These are phyloP conservation scores for Physcia stellaris DNA, from an alignment of 495 filamentous ascomycete genomes.

Conservation along the genomic window DNA sequence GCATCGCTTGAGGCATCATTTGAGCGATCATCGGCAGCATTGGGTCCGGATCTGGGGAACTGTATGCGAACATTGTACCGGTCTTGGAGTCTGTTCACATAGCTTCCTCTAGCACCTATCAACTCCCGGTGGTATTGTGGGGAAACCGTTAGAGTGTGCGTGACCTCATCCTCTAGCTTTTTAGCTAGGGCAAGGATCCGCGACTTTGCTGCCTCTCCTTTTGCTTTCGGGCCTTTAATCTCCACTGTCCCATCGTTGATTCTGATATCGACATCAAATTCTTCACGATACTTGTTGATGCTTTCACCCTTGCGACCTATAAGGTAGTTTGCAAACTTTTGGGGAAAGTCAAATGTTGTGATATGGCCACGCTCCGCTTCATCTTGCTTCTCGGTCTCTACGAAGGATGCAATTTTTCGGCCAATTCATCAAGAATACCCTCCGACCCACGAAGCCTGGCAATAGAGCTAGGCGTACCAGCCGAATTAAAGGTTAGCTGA, in stretches of 20 bases:
- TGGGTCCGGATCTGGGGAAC: slow-evolving; percentile 62
- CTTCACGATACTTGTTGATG: slow-evolving; percentile 88
- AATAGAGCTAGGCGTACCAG: slow-evolving; percentile 29
- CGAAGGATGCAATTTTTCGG: slow-evolving; percentile 58
- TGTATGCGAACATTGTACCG: slow-evolving; percentile 87
- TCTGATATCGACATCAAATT: slow-evolving; percentile 95
- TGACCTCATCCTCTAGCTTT: slow-evolving; percentile 76
- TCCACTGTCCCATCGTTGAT: slow-evolving; percentile 60
- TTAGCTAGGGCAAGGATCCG: slow-evolving; percentile 64
- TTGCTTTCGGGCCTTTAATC: slow-evolving; percentile 57
- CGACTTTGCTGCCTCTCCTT: slow-evolving; percentile 69
- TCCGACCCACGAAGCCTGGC: slow-evolving; percentile 65
- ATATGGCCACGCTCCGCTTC: slow-evolving; percentile 80
- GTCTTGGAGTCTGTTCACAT: slow-evolving; percentile 59
- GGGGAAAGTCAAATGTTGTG: slow-evolving; percentile 77
- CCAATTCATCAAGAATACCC: slow-evolving; percentile 53
- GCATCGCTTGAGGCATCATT: slow-evolving; percentile 58
- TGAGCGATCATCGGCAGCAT: slow-evolving; percentile 47
- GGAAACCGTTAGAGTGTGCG: slow-evolving; percentile 73
- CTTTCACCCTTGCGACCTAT: slow-evolving; percentile 88
- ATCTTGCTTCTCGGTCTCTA: slow-evolving; percentile 72
- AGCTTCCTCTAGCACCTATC: slow-evolving; percentile 49
- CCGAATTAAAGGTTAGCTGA: slow-evolving; percentile 43
- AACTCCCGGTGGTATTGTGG: slow-evolving; percentile 73
- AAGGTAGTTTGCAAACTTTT: slow-evolving; percentile 83